These are phyloP conservation scores for Diaporthe caulivora DNA, from an alignment of 2,329 filamentous ascomycete genomes.

Conservation along the genomic window DNA sequence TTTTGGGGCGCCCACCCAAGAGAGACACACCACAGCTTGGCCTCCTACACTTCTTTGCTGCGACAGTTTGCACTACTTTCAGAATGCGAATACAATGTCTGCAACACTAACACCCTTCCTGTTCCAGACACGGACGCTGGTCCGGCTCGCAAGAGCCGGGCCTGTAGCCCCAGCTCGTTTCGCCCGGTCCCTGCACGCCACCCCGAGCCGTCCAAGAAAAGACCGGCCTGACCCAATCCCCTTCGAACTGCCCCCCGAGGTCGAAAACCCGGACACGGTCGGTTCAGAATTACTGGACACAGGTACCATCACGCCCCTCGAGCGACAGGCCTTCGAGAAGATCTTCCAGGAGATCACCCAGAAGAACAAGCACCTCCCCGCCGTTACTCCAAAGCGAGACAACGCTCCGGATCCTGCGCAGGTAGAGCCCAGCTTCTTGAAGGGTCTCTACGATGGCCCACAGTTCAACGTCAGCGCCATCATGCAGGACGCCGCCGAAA, in stretches of 20 bases:
- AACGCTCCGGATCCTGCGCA: constrained; percentile 33
- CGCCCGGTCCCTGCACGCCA: constrained; percentile 44
- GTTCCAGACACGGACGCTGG: constrained; percentile 75
- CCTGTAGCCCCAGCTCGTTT: constrained; percentile 41
- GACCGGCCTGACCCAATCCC: constrained; percentile 58
- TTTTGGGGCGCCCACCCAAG: constrained; percentile 9
- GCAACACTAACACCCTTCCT: constrained; percentile 74
- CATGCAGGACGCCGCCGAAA: constrained; percentile 45
- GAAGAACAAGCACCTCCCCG: constrained; percentile 42
- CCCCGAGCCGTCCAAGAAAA: constrained; percentile 40
- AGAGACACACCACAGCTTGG: background rate
- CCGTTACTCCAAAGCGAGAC: constrained; percentile 39
- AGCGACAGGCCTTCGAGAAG: constrained; percentile 62
- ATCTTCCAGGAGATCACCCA: constrained; percentile 71
- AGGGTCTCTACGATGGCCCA: constrained; percentile 21
- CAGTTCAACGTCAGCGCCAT: constrained; percentile 44
- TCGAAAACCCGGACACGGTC: constrained; percentile 44
- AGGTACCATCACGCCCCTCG: constrained; percentile 69
- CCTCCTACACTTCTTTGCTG: background rate
- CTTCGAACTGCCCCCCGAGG: constrained; percentile 60
- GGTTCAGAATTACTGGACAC: constrained; percentile 41
- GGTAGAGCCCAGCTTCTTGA: constrained; percentile 28
- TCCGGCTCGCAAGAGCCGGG: constrained; percentile 40
- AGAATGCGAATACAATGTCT: constrained; percentile 52
- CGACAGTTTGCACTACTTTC: background rate